These are phyloP conservation scores for Myxozyma geophila DNA, from an alignment of 805 yeast species.

Conservation along the genomic window DNA sequence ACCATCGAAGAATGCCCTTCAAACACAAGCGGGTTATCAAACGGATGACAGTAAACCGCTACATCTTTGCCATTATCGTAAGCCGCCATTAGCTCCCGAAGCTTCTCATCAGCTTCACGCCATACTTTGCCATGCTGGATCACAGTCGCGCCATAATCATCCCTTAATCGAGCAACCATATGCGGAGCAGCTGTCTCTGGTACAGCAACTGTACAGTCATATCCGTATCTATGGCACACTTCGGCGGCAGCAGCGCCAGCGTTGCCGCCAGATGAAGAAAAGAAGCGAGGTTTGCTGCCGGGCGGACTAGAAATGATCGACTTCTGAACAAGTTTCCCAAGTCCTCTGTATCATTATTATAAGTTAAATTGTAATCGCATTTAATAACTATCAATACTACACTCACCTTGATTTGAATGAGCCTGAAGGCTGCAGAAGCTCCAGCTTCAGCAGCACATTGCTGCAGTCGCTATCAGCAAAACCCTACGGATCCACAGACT, in stretches of 20 bases:
- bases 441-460: conserved; percentile 77
- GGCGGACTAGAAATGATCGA: conserved; percentile 33
- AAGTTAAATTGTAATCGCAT: neutral
- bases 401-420: conserved; percentile 76
- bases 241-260: conserved; percentile 97
- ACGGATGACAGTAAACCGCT: conserved; percentile 88
- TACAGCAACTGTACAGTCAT: conserved; percentile 62
- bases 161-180: conserved; percentile 53
- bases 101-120: conserved; percentile 79
- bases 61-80: conserved; percentile 53
- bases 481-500: too few relatives aligned
- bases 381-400: too few relatives aligned
- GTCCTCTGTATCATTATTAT: conserved; percentile 55
- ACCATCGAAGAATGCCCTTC: conserved; percentile 96
- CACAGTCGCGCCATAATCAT: conserved; percentile 55
- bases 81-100: conserved; percentile 74
- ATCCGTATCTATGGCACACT: conserved; percentile 71
- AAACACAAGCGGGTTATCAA: conserved; percentile 88
- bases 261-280: conserved; percentile 95
- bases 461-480: neutral
- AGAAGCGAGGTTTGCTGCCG: conserved; percentile 49
- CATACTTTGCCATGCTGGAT: conserved; percentile 73
- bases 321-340: conserved; percentile 77
- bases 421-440: conserved; percentile 86
- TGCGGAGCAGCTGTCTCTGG: conserved; percentile 55